A percentile compares a stretch with the other conserved stretches of the same genome.
phyloP scores from a whole-genome alignment of 23 red algal species.

The Gracilaria gracilis region DNA sequence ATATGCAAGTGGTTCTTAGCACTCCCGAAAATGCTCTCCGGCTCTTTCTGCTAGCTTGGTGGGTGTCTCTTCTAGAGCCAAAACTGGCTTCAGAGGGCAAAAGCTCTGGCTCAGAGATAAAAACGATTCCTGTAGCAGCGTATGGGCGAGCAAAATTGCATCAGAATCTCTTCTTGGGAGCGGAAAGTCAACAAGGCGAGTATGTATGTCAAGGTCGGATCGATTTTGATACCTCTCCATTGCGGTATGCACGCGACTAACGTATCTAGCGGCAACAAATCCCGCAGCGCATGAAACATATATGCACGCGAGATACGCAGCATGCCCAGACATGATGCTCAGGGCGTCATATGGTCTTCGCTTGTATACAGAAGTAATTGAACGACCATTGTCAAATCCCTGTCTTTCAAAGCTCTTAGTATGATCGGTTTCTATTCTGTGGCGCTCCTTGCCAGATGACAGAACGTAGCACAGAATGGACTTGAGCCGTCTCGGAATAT shows the following conservation, averaged over 20 bases:
- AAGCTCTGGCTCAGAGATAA: constrained; percentile 21
- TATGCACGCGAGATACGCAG: constrained; percentile 64
- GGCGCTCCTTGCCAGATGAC: constrained; percentile 54
- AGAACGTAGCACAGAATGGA: constrained; percentile 69
- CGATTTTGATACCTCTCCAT: constrained; percentile 56
- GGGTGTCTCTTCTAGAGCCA: not conserved
- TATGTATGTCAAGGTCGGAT: constrained; percentile 14
- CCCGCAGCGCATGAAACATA: constrained; percentile 53
- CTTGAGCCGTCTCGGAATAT: constrained; percentile 54
- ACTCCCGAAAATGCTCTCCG: constrained; percentile 52
- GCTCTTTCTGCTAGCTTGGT: constrained; percentile 18
- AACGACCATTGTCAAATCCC: constrained; percentile 53
- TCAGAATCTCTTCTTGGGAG: constrained; percentile 52
- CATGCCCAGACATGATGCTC: constrained; percentile 70
- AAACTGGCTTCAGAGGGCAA: constrained; percentile 33
- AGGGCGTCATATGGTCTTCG: constrained; percentile 53
- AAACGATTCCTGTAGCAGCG: constrained; percentile 41
- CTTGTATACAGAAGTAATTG: constrained; percentile 49
- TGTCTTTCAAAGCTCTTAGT: constrained; percentile 55
- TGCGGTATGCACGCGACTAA: constrained; percentile 44
- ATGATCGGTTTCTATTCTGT: constrained; percentile 41
- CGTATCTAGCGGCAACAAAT: constrained; percentile 53
- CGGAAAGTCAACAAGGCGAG: constrained; percentile 56
- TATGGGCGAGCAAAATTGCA: constrained; percentile 49
- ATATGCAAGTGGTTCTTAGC: constrained; percentile 63